Evolutionary conservation across 75 land plant genomes (phyloP), one percentile per base, ranked within the genome.

Genomic region (Ceratopteris richardii): DNA sequence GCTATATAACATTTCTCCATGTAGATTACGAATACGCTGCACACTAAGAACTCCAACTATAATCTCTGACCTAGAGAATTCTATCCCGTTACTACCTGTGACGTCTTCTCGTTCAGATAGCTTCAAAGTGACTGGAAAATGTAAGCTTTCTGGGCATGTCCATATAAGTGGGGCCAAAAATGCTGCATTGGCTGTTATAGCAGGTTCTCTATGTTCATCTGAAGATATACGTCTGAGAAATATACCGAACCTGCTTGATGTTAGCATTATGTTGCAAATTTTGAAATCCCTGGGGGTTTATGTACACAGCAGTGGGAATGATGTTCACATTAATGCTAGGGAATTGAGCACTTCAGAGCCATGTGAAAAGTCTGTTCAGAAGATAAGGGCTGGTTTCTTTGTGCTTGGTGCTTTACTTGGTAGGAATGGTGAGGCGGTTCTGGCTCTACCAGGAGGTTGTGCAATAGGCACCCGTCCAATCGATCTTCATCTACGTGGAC

Each of bases 371-470:
- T 43, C 57, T 0, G 71, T 82, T 18, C 33, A 74, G 54, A 76
- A 73, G 65, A 70, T 82, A 7, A 60, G 89, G 67, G 89, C 78
- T 9, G 75, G 89, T 47, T 79, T 85, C 56, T 79, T 85, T 29
- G 82, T 79, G 22, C 50, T 85, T 18, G 89, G 80, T 19, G 77
- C 89, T 10, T 62, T 85, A 50, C 66, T 85, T 26, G 82, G 71
- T 11, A 60, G 89, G 58, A 58, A 73, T 52, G 89, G 89, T 22
- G 80, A 85, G 59, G 89, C 89, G 0, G 72, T 70, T 16, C 75
- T 85, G 17, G 80, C 75, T 10, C 46, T 85, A 40, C 89, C 89
- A 1, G 89, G 89, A 13, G 89, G 89, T 11, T 85, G 89, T 43
- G 47, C 75, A 52, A 85, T 85, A 37, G 89, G 89, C 9, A 66